Base-by-base conservation (phyloP, 345 rosid species). In the Bruguiera sexangula region DNA sequence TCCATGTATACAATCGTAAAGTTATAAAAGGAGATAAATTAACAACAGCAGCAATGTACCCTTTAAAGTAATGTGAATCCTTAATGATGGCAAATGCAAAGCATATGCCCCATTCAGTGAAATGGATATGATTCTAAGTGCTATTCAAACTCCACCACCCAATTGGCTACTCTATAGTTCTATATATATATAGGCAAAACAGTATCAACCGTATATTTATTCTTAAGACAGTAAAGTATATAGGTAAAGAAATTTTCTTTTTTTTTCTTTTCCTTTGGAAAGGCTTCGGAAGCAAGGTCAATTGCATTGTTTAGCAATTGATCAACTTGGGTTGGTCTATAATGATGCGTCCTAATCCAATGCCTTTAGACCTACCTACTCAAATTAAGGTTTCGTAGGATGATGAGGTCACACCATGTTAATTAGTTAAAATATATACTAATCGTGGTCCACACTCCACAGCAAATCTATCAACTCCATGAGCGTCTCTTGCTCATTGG, bases 151-250 rank as follows among this genome's bases (percentile, higher is more conserved):
- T 67, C 63, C 16, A 50, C 75, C 69, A 62, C 22, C 43, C 60
- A 67, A 10, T 22, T 32, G 6, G 24, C 66, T 54, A 59, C 55
- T 63, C 15, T 30, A 6, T 22, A 67, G n/a, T 67, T 54, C 21
- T 62, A 18, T 43, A 69, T 20, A 20, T 50, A 20, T 50, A 6
- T 61, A 62, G 69, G 80, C 76, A 71, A 73, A 76, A 73, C 75
- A 55, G 58, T 58, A 73, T 31, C 30, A 10, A 5, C 50, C n/a
- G 13, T 59, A 24, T 43, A 11, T 55, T 65, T 55, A 10, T 6
- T 22, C 7, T 53, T 53, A 6, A 53, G 22, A 20, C 10, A n/a
- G 22, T 53, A 8, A 0, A 8, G 27, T 54, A 54, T 7, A 54
- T 20, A 20, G 29, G 59, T n/a, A 7, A 21, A 26, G 26, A 21